Evolutionary conservation across 176 grass and related monocot genomes (phyloP).

Genomic region (Triticum turgidum): DNA sequence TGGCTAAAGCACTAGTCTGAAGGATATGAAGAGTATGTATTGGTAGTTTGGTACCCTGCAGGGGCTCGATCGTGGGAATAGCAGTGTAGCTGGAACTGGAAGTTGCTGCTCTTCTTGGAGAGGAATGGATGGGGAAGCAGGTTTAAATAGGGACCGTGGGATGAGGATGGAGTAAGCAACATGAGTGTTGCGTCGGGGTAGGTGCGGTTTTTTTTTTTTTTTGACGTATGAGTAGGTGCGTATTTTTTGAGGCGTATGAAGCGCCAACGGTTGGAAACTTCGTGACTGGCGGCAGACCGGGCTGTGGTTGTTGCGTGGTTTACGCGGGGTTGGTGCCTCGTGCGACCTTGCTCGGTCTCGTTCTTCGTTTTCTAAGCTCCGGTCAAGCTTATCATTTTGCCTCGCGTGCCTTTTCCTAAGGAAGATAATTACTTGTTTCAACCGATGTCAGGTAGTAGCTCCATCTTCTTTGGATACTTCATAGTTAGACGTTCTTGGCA

Average conservation of each 20-base stretch:
- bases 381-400: background rate
- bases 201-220: background rate
- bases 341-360: background rate
- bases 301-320: background rate
- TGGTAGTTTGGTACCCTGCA: background rate
- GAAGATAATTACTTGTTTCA: background rate
- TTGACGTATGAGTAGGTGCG: background rate
- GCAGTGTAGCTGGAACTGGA: background rate
- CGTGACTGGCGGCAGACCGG: background rate
- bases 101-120: conserved; percentile 38
- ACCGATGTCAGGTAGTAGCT: background rate
- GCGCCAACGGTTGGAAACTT: conserved; percentile 1
- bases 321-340: conserved; percentile 25
- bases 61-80: conserved; percentile 24
- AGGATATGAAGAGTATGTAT: background rate
- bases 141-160: conserved; percentile 55
- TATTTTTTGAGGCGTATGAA: background rate
- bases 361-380: background rate
- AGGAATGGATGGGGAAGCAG: background rate
- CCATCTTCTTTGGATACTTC: background rate
- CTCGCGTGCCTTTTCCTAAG: background rate
- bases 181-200: background rate
- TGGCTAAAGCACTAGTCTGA: background rate
- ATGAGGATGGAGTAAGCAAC: background rate
- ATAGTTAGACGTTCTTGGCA: background rate